These are phyloP conservation scores for Thalia dealbata DNA, from an alignment of 176 grass and related monocot genomes.

Conservation along the genomic window DNA sequence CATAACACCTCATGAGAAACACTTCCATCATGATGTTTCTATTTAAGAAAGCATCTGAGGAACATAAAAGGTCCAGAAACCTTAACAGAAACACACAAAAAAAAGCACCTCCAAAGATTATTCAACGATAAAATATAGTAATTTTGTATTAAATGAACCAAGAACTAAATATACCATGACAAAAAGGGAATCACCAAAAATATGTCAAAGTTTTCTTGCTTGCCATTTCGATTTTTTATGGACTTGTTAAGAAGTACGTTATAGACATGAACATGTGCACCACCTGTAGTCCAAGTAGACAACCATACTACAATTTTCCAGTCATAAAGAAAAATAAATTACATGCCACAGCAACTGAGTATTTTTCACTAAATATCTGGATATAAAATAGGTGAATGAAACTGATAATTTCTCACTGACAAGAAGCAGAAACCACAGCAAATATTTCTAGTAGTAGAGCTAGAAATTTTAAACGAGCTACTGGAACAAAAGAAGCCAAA, in stretches of 20 bases:
- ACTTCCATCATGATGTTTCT: neutral
- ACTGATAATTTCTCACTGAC: neutral
- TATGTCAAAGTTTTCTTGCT: neutral
- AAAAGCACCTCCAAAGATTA: neutral
- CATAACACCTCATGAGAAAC: neutral
- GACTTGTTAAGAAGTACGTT: neutral
- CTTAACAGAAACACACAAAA: neutral
- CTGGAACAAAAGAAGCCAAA: constrained; percentile 30
- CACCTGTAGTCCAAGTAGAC: neutral
- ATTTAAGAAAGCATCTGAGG: neutral
- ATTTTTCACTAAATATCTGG: constrained; percentile 2
- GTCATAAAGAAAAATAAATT: neutral
- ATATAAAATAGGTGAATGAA: neutral
- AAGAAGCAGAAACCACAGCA: neutral
- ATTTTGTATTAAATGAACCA: neutral
- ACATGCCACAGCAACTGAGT: neutral
- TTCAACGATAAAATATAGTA: neutral
- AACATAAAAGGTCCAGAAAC: neutral
- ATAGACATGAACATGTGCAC: neutral
- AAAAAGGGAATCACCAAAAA: neutral
- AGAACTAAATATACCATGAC: neutral
- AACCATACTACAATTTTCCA: neutral
- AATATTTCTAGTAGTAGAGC: neutral
- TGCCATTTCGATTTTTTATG: neutral
- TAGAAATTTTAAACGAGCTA: neutral